Conservation (phyloP, 768 basidiomycete genomes). For the Collybia mongolica region DNA sequence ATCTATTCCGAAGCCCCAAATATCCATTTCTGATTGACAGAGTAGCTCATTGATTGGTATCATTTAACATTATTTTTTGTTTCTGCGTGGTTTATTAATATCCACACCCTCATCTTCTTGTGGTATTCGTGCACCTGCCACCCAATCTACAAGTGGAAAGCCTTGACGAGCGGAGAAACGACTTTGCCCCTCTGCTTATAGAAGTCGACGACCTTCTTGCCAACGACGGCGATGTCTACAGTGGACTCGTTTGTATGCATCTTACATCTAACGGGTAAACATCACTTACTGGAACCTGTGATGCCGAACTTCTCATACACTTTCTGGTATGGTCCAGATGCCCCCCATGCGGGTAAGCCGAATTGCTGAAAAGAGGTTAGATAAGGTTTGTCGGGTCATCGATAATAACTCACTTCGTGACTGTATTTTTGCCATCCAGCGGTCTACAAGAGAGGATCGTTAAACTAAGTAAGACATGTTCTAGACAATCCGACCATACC, state of each 20-base stretch:
- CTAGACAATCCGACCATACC: conserved; percentile 21
- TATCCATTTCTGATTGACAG: too few species aligned
- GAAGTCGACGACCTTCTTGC: conserved; percentile 85
- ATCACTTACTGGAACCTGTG: conserved; percentile 68
- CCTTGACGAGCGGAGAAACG: conserved; percentile 75
- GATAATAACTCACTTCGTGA: conserved; percentile 56
- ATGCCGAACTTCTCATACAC: conserved; percentile 91
- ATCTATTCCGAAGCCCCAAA: too few species aligned
- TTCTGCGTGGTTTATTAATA: neutral
- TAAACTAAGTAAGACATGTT: conserved; percentile 6
- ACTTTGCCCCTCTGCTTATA: conserved; percentile 76
- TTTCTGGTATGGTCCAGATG: conserved; percentile 87
- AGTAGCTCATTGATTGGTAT: too few species aligned
- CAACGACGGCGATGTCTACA: conserved; percentile 72
- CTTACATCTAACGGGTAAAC: conserved; percentile 1
- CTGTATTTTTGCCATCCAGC: conserved; percentile 88
- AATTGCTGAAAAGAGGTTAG: conserved; percentile 49
- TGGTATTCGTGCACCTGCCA: too few species aligned
- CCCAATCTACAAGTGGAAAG: conserved; percentile 41
- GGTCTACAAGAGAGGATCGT: conserved; percentile 38
- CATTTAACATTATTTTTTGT: neutral
- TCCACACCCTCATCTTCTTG: too few species aligned
- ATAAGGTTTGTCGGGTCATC: conserved; percentile 9
- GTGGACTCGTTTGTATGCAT: neutral
- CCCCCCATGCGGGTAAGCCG: conserved; percentile 76